Base-by-base conservation (phyloP, 768 basidiomycete species). In the Neoboletus magnificus region DNA sequence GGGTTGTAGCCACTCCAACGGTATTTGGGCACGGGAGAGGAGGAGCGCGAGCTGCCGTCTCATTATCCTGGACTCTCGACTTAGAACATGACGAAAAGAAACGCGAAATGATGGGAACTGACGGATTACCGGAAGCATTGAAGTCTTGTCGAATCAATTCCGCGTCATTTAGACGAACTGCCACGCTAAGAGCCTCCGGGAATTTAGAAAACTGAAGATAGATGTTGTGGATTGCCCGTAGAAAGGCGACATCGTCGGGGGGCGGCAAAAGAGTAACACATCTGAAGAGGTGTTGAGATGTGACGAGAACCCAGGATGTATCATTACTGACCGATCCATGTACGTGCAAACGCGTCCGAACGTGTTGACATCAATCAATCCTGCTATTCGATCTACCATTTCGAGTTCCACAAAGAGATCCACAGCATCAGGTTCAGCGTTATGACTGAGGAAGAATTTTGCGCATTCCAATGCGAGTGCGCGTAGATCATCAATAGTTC, bases 341-440 rank as follows among this genome's bases (percentile, higher is more conserved):
- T 99, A 99, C 48, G 89, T 85, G 63, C 94, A 96, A 6, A 99
- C 95, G 48, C 97, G 85, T 47, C 76, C 78, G 65, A 82, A 98
- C 0, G 91, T 95, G 72, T 95, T 91, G 27, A 86, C 80, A 62
- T 98, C 95, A 20, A 97, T 87, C 41, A 94, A 74, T 12, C 83
- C 76, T 18, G 82, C 79, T 60, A 98, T 86, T 65, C 83, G 82
- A 57, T 86, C 80, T 25, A 97, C 87, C 61, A 90, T 89, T 71
- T 99, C 97, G 62, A 98, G 74, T 64, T 98, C 97, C 65, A 97
- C 86, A 55, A 98, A 75, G 33, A 98, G 77, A 74, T 98, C 97
- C 32, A 99, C 95, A 0, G 96, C 97, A 69, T 99, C 97, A 30
- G 94, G 95, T 72, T 99, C 97, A 11, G 95, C 97, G 66, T 99